phyloP scores from a whole-genome alignment of 768 basidiomycete species.

The Russula griseocarnosa region DNA sequence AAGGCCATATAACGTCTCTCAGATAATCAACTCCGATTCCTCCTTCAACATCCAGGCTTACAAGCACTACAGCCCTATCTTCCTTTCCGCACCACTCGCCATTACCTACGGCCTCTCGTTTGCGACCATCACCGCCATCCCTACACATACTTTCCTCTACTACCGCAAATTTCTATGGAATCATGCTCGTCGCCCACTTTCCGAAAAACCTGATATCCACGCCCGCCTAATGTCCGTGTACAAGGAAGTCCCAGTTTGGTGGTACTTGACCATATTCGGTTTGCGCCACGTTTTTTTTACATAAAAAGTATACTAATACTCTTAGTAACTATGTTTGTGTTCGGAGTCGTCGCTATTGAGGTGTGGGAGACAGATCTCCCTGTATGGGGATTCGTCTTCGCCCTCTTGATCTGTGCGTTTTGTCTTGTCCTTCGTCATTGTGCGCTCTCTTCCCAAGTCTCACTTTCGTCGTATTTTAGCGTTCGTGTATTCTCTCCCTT shows the following conservation, averaged over 20 bases:
- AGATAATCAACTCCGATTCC: constrained; percentile 50
- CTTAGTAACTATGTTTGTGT: constrained; percentile 56
- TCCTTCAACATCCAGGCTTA: constrained; percentile 57
- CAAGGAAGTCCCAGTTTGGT: constrained; percentile 44
- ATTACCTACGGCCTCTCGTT: constrained; percentile 34
- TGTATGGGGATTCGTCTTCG: constrained; percentile 67
- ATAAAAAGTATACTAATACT: background rate
- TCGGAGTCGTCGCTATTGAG: constrained; percentile 66
- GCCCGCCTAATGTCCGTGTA: too few species aligned
- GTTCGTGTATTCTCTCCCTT: constrained; percentile 46
- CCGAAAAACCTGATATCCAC: too few species aligned
- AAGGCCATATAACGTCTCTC: constrained; percentile 50
- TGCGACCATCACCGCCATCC: too few species aligned
- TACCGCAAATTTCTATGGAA: constrained; percentile 48
- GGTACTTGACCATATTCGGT: constrained; percentile 66
- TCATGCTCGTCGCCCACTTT: too few species aligned
- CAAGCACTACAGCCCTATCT: constrained; percentile 56
- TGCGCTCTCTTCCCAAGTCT: background rate
- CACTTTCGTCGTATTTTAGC: constrained; percentile 25
- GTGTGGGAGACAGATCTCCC: constrained; percentile 72
- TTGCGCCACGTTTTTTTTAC: background rate
- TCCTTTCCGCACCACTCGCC: constrained; percentile 64
- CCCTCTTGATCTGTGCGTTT: constrained; percentile 53
- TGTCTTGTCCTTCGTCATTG: background rate
- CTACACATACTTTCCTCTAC: constrained; percentile 42